Percentiles rank a stretch among this genome's conserved stretches.
Evolutionary conservation across 2,329 filamentous ascomycete species (phyloP).

Genomic region (Trichoderma breve): DNA sequence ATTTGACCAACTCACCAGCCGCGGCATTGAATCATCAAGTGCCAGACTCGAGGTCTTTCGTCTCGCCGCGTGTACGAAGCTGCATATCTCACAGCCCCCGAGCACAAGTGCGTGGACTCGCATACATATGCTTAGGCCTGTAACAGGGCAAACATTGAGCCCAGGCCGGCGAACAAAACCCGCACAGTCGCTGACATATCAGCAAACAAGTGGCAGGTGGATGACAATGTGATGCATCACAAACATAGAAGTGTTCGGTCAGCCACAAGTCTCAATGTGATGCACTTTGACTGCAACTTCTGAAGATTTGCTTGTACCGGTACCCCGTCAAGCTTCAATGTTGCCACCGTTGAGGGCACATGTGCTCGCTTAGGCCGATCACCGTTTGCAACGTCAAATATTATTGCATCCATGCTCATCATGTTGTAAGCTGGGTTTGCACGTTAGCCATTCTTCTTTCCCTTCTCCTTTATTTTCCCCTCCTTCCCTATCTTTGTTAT

Average conservation of each 20-base stretch:
- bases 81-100: background rate
- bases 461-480: background rate
- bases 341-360: background rate
- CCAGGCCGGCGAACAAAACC: background rate
- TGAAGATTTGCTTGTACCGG: background rate
- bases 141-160: background rate
- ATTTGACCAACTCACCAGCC: background rate
- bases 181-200: background rate
- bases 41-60: background rate
- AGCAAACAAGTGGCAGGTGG: background rate
- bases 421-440: background rate
- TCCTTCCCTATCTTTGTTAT: background rate
- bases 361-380: background rate
- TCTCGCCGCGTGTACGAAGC: background rate
- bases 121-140: background rate
- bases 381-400: background rate
- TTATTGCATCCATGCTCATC: background rate
- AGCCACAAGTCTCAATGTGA: background rate
- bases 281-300: background rate
- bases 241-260: background rate
- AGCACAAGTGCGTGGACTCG: background rate
- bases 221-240: constrained; percentile 11
- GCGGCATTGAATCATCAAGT: background rate
- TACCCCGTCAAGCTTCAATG: background rate
- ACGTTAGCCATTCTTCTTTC: too few species aligned